Evolutionary conservation across 2,329 filamentous ascomycete species (phyloP), one percentile per base, ranked within the genome.

Genomic region (Zymoseptoria passerinii): DNA sequence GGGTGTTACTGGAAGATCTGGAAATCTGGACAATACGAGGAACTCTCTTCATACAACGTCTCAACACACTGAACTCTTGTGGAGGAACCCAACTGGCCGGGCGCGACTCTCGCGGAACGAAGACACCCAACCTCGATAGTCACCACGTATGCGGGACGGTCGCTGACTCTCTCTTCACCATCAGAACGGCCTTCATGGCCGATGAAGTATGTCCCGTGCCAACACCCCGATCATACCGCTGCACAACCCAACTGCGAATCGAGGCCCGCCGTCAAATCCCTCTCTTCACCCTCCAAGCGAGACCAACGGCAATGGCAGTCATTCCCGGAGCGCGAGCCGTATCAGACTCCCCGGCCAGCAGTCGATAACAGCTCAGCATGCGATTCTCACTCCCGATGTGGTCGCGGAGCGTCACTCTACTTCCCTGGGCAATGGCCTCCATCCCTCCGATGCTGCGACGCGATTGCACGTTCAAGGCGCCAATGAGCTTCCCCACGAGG

Each of bases 401-500:
- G 87, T 89, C 9, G 91, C 90, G 50, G 80, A 85, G 56, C 85
- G 84, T 64, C 78, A 97, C 56, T 81, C 86, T 63, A 95, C 92
- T 3, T 96, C 92, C n/a, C 78, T 96, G 27, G 84, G 81, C 13
- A 82, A 89, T 69, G 94, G 94, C 55, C 81, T 99, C 13, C 85
- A 89, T 4, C 86, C 89, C 0, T 82, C 85, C 50, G 90, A 96
- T 74, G 94, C 92, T 40, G 81, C 91, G 60, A 83, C 87, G 57
- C 85, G 92, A 69, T 80, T 96, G 61, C 83, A 87, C 69, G 83
- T 88, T 63, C 84, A 94, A 77, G 94, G 94, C 29, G 86, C 88
- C 28, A 99, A 99, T 74, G 94, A 99, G 75, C 87, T 99, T 44
- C 90, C 94, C 5, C 90, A 95, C 73, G 92, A 97, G 60, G 86